Percentiles rank a stretch among this genome's conserved stretches.
These are phyloP conservation scores for Alternaria infectoria DNA, from an alignment of 2,329 filamentous ascomycete species.

Conservation along the genomic window DNA sequence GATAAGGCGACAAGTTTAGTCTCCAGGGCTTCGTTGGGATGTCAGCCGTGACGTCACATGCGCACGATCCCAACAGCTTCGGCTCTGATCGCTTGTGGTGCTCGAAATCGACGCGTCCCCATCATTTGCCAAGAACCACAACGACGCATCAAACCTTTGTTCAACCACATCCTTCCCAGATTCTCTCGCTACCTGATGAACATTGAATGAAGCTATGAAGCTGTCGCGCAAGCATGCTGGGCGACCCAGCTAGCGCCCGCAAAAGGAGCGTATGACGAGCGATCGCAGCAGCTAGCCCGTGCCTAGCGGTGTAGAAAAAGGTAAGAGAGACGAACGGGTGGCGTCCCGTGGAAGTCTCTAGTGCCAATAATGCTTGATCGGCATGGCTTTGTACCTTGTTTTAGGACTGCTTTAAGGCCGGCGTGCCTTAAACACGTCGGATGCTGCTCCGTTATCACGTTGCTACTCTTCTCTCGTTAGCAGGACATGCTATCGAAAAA, in stretches of 20 bases:
- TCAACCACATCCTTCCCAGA: background rate
- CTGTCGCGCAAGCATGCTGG: background rate
- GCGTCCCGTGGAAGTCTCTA: background rate
- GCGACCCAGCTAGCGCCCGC: background rate
- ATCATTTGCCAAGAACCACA: background rate
- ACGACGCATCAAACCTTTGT: background rate
- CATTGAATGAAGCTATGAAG: background rate
- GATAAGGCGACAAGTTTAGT: background rate
- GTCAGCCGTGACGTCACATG: constrained; percentile 7
- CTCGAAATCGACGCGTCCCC: background rate
- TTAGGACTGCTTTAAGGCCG: constrained; percentile 13
- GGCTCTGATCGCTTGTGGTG: background rate
- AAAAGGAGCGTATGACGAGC: constrained; percentile 5
- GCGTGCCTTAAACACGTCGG: background rate
- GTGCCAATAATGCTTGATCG: constrained; percentile 5
- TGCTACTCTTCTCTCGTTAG: background rate
- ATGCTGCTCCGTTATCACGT: background rate
- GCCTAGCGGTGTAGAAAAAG: constrained; percentile 14
- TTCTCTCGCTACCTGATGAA: background rate
- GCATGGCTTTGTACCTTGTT: constrained; percentile 13
- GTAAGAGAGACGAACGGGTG: constrained; percentile 9
- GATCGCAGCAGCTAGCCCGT: constrained; percentile 1
- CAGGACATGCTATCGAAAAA: constrained; percentile 6
- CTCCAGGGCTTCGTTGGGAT: background rate
- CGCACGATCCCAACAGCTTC: constrained; percentile 1